A percentile compares a stretch with the other conserved stretches of the same genome.
Evolutionary conservation across 768 basidiomycete genomes (phyloP).

Genomic region (Calocera viscosa): DNA sequence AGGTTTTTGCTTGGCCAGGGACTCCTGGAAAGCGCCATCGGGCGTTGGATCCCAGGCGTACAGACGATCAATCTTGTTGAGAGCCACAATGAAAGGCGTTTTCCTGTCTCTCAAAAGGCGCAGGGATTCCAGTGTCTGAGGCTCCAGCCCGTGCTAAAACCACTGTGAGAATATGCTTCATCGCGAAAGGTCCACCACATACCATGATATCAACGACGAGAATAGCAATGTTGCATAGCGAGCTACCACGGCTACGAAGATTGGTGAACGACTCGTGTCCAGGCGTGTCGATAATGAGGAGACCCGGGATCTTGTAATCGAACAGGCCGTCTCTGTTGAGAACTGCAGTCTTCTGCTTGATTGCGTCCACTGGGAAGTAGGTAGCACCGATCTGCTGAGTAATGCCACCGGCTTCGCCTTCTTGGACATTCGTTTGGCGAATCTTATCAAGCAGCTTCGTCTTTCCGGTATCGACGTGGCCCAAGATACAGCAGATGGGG

Average conservation of each 20-base stretch:
- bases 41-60: slow-evolving; percentile 89
- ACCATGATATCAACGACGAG: slow-evolving; percentile 98
- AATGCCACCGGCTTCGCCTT: slow-evolving; percentile 98
- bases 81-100: slow-evolving; percentile 96
- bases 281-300: slow-evolving; percentile 93
- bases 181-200: slow-evolving; percentile 11
- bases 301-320: slow-evolving; percentile 94
- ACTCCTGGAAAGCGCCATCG: slow-evolving; percentile 85
- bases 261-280: slow-evolving; percentile 99
- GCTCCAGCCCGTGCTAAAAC: slow-evolving; percentile 82
- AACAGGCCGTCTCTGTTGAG: slow-evolving; percentile 78
- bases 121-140: slow-evolving; percentile 93
- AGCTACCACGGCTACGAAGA: slow-evolving; percentile 86
- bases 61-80: slow-evolving; percentile 99
- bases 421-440: slow-evolving; percentile 98
- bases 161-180: slow-evolving; percentile 8
- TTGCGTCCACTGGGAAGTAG: slow-evolving; percentile 94
- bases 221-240: slow-evolving; percentile 96
- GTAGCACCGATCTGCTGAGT: slow-evolving; percentile 99
- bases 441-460: slow-evolving; percentile 99
- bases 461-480: slow-evolving; percentile 99
- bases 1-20: slow-evolving; percentile 65
- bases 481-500: slow-evolving; percentile 97
- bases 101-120: slow-evolving; percentile 82
- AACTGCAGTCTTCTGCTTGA: slow-evolving; percentile 85